A percentile compares a stretch with the other conserved stretches of the same genome.
Evolutionary conservation across 805 yeast genomes (phyloP).

Genomic region (Candida multigemmis): DNA sequence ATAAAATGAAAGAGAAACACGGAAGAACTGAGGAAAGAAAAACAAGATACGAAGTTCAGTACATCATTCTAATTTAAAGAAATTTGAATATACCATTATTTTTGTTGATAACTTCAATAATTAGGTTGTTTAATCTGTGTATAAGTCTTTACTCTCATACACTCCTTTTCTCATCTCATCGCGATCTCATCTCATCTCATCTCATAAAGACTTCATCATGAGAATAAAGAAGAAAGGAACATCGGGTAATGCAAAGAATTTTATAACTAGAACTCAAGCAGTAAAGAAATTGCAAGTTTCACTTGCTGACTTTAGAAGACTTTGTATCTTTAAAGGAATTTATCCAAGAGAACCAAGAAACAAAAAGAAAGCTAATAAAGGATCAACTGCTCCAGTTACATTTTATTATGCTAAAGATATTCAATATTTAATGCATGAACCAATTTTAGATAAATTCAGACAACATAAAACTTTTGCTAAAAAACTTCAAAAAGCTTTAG

Average conservation of each 20-base stretch:
- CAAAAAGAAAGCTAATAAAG: slow-evolving; percentile 94
- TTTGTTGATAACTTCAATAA: too few relatives aligned
- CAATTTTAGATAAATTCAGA: slow-evolving; percentile 82
- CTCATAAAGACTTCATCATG: slow-evolving; percentile 19
- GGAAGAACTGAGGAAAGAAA: too few relatives aligned
- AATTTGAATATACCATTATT: too few relatives aligned
- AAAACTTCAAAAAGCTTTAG: slow-evolving; percentile 81
- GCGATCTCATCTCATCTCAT: slow-evolving; percentile 1
- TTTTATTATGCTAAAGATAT: slow-evolving; percentile 92
- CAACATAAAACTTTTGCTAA: slow-evolving; percentile 93
- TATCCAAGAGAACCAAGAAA: slow-evolving; percentile 95
- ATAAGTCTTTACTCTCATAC: neutral
- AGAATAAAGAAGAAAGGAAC: slow-evolving; percentile 77
- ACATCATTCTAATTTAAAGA: too few relatives aligned
- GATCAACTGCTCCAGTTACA: slow-evolving; percentile 93
- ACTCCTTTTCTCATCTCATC: slow-evolving; percentile 3
- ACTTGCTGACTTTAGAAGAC: slow-evolving; percentile 90
- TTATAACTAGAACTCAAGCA: slow-evolving; percentile 91
- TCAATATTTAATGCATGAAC: slow-evolving; percentile 92
- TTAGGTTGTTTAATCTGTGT: neutral
- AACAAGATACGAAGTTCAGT: too few relatives aligned
- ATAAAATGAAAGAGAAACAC: too few relatives aligned
- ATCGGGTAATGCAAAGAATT: slow-evolving; percentile 85
- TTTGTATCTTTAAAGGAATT: slow-evolving; percentile 96
- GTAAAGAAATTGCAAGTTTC: slow-evolving; percentile 86